Evolutionary conservation across 2,329 filamentous ascomycete genomes (phyloP).

Genomic region (Orbilia oligospora): DNA sequence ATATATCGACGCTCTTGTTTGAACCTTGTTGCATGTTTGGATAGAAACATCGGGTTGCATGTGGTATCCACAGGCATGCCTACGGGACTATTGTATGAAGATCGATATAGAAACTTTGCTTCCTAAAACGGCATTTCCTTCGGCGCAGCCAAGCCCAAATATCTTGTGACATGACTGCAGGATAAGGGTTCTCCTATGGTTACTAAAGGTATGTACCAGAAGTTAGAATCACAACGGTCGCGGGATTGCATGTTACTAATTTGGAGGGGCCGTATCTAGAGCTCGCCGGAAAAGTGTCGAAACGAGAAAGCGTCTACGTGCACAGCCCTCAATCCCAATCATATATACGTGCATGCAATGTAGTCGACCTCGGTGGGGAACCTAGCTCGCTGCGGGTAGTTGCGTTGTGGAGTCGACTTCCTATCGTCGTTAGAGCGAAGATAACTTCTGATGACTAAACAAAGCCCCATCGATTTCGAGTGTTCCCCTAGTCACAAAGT

Average conservation of each 20-base stretch:
- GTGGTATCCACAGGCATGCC: conserved; percentile 16
- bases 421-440: neutral
- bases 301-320: conserved; percentile 38
- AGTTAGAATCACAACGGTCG: no score
- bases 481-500: neutral
- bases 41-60: conserved; percentile 18
- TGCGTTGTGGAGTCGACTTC: conserved; percentile 31
- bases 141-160: conserved; percentile 19
- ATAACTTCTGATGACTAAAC: conserved; percentile 54
- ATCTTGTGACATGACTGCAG: conserved; percentile 46
- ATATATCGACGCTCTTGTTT: conserved; percentile 3
- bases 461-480: conserved; percentile 14
- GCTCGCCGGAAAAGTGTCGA: conserved; percentile 16
- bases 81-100: conserved; percentile 21
- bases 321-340: conserved; percentile 37
- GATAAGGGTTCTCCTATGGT: neutral
- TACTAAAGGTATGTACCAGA: neutral
- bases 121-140: conserved; percentile 2
- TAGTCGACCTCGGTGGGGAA: neutral
- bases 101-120: conserved; percentile 48
- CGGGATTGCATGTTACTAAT: conserved; percentile 20
- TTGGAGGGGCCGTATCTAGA: conserved; percentile 25
- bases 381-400: neutral
- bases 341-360: no score
- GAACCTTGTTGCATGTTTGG: conserved; percentile 23